Evolutionary conservation across 2,329 filamentous ascomycete species (phyloP), one percentile per base, ranked within the genome.

Genomic region (Exophiala sp.): DNA sequence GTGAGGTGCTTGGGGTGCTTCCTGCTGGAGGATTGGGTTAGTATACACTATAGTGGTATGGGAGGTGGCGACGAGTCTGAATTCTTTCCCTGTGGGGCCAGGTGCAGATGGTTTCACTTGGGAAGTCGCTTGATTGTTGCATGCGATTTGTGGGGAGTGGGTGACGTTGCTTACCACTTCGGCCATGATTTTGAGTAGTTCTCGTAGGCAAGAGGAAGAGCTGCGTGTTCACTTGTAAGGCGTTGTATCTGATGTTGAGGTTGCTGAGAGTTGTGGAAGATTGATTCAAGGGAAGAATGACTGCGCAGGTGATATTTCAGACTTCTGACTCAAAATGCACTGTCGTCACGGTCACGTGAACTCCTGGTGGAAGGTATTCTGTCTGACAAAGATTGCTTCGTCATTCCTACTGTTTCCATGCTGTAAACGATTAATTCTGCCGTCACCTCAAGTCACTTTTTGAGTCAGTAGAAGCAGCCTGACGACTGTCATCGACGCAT

Each of bases 11-110:
- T 57, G 55, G 20, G 51, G 53, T 41, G 62, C 53, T 29, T 57
- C 53, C 53, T 62, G 52, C 59, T 63, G 57, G 18, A 44, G 21
- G 29, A 34, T 32, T 32, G 14, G 24, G 70, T 69, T 63, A 71
- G 67, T 65, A 33, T 43, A 12, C n/a, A 9, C 41, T 43, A 35
- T 21, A 34, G 12, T 42, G 41, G 21, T 45, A 35, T 38, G 40
- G 55, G 56, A 39, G 48, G 53, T 52, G 32, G 24, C 18, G 40
- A 39, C 33, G 32, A 39, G 29, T 38, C 39, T 49, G 44, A 54
- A 44, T 48, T 54, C 45, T 44, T 55, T 47, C 24, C 14, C 42
- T 44, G 51, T 60, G 57, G 57, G 54, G 54, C 54, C 45, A 57
- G 41, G 45, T 51, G 57, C 54, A 57, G 48, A 39, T 46, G 51